Conservation (phyloP, 1,139 yeast species). For the Candida sp. region DNA sequence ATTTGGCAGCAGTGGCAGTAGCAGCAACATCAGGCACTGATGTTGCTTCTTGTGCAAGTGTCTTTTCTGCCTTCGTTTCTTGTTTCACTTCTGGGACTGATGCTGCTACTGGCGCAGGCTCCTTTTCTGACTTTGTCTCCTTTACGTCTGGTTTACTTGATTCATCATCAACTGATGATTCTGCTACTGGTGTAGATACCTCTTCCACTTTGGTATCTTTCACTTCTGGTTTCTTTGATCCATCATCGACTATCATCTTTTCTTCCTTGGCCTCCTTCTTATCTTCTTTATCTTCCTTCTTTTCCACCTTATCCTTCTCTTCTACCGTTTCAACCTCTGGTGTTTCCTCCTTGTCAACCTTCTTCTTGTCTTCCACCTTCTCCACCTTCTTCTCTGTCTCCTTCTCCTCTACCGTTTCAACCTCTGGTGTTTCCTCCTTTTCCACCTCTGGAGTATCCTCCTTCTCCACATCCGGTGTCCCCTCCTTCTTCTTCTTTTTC, state of each 20-base stretch:
- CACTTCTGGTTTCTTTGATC: neutral
- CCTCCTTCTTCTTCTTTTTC: conserved; percentile 27
- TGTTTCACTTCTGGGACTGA: neutral
- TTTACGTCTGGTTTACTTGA: too few relatives aligned
- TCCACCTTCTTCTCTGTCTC: conserved; percentile 5
- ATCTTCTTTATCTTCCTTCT: too few relatives aligned
- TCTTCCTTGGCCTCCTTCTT: too few relatives aligned
- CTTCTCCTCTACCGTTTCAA: conserved; percentile 9
- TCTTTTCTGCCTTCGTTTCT: too few relatives aligned
- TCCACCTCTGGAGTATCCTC: conserved; percentile 3
- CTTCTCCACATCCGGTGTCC: conserved; percentile 11
- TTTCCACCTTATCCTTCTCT: too few relatives aligned
- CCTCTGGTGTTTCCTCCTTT: conserved; percentile 2
- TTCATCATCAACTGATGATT: too few relatives aligned
- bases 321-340: too few relatives aligned
- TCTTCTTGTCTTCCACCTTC: conserved; percentile 1
- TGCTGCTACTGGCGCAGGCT: neutral
- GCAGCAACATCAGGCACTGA: neutral
- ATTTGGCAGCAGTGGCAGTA: conserved; percentile 1
- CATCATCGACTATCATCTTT: too few relatives aligned
- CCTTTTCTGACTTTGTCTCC: too few relatives aligned
- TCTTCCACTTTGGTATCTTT: too few relatives aligned
- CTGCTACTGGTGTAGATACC: too few relatives aligned
- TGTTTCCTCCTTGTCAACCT: conserved; percentile 2
- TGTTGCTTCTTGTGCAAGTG: neutral